Percentiles rank a stretch among this genome's conserved stretches.
These are phyloP conservation scores for Cokeromyces recurvatus DNA, from an alignment of 371 early-diverging fungal genomes.

Conservation along the genomic window DNA sequence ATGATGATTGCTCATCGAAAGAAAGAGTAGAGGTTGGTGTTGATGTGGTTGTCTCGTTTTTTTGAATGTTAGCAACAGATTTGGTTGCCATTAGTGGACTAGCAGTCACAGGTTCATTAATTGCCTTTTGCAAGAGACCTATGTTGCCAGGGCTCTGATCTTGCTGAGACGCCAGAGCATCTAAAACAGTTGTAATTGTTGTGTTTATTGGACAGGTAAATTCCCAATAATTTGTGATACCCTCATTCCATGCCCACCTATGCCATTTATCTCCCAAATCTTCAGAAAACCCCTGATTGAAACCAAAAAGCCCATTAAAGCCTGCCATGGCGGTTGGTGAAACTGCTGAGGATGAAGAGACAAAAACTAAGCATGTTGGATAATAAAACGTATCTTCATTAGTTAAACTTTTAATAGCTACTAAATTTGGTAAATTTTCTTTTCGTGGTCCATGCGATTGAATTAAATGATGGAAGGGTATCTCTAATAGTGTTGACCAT, in stretches of 20 bases:
- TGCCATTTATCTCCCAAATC: conserved; percentile 40
- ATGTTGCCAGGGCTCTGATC: background rate
- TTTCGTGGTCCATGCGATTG: background rate
- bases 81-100: conserved; percentile 38
- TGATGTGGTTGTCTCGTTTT: background rate
- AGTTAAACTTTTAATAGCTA: conserved; percentile 6
- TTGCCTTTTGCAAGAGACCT: conserved; percentile 24
- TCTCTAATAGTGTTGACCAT: conserved; percentile 33
- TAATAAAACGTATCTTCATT: conserved; percentile 9
- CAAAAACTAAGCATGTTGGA: conserved; percentile 25
- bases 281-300: conserved; percentile 35
- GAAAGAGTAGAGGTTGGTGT: background rate
- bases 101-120: conserved; percentile 22
- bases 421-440: conserved; percentile 6
- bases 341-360: conserved; percentile 22
- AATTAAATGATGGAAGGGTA: conserved; percentile 14
- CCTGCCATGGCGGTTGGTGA: conserved; percentile 30
- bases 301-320: conserved; percentile 24
- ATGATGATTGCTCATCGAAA: background rate
- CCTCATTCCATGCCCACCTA: conserved; percentile 35
- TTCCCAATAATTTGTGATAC: conserved; percentile 14
- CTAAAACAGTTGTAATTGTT: conserved; percentile 4
- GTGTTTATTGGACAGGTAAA: conserved; percentile 9
- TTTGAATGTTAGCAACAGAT: conserved; percentile 8
- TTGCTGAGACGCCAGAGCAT: conserved; percentile 6